Conservation (phyloP, 2,329 filamentous ascomycete species). For the Ceratocystiopsis brevicomis region DNA sequence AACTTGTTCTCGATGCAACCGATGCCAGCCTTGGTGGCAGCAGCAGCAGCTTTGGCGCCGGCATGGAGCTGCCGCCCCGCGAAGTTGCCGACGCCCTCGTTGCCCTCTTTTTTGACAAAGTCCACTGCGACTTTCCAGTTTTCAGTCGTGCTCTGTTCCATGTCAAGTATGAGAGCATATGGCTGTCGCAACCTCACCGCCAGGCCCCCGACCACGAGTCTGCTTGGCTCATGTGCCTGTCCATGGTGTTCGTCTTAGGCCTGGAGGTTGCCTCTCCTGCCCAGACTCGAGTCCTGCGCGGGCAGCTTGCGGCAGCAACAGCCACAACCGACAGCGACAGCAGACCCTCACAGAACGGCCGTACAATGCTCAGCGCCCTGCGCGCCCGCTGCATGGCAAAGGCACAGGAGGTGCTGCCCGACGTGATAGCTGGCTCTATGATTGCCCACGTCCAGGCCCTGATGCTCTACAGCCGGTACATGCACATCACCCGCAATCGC, state of each 20-base stretch:
- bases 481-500: slow-evolving; percentile 8
- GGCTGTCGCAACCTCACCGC: neutral
- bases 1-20: neutral
- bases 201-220: slow-evolving; percentile 4
- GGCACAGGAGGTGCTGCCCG: slow-evolving; percentile 5
- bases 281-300: neutral
- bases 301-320: neutral
- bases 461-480: slow-evolving; percentile 9
- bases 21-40: neutral
- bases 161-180: slow-evolving; percentile 7
- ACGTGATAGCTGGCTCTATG: slow-evolving; percentile 7
- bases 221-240: slow-evolving; percentile 9
- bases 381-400: slow-evolving; percentile 5
- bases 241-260: slow-evolving; percentile 10
- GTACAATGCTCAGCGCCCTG: neutral
- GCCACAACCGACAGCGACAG: no score
- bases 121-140: slow-evolving; percentile 9
- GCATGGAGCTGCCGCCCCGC: slow-evolving; percentile 7
- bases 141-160: slow-evolving; percentile 9
- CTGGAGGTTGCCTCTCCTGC: slow-evolving; percentile 4
- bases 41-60: neutral
- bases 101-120: slow-evolving; percentile 6
- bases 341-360: no score
- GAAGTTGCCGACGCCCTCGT: slow-evolving; percentile 8
- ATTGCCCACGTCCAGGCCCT: slow-evolving; percentile 9